Evolutionary conservation across 768 basidiomycete genomes (phyloP).

Genomic region (Strobilomyces confusus): DNA sequence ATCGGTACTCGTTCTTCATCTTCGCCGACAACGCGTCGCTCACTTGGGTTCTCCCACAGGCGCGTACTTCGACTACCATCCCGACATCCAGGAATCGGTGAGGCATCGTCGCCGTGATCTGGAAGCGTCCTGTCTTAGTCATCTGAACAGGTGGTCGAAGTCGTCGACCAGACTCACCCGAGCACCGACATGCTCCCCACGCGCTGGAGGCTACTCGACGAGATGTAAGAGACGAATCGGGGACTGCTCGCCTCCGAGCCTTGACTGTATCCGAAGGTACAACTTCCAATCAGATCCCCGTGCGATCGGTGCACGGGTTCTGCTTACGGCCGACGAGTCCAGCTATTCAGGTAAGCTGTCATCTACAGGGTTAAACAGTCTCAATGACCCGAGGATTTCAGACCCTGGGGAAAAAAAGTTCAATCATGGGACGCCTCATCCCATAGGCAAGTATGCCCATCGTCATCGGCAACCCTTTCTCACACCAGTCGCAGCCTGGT

Average conservation of each 20-base stretch:
- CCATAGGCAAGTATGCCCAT: conserved; percentile 49
- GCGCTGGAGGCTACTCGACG: conserved; percentile 52
- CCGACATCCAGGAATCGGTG: conserved; percentile 61
- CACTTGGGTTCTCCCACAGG: conserved; percentile 31
- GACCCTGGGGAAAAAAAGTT: conserved; percentile 39
- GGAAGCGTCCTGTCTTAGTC: background rate
- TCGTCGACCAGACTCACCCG: conserved; percentile 56
- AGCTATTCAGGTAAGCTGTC: conserved; percentile 50
- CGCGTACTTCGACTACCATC: conserved; percentile 71
- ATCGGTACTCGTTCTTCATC: conserved; percentile 38
- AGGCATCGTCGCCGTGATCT: conserved; percentile 15
- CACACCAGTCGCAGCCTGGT: conserved; percentile 61
- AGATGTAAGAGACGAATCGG: conserved; percentile 44
- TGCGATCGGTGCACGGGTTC: conserved; percentile 52
- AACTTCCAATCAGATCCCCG: conserved; percentile 73
- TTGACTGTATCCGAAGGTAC: conserved; percentile 42
- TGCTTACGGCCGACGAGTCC: conserved; percentile 63
- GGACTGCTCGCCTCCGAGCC: conserved; percentile 7
- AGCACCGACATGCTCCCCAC: conserved; percentile 53
- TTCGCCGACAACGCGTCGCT: background rate
- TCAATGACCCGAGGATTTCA: conserved; percentile 1
- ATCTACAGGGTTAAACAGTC: background rate
- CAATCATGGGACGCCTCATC: conserved; percentile 72
- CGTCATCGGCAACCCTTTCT: background rate
- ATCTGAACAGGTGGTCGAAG: conserved; percentile 48